Base-by-base conservation (phyloP, 805 yeast genomes). In the Wickerhamiella azymoides region DNA sequence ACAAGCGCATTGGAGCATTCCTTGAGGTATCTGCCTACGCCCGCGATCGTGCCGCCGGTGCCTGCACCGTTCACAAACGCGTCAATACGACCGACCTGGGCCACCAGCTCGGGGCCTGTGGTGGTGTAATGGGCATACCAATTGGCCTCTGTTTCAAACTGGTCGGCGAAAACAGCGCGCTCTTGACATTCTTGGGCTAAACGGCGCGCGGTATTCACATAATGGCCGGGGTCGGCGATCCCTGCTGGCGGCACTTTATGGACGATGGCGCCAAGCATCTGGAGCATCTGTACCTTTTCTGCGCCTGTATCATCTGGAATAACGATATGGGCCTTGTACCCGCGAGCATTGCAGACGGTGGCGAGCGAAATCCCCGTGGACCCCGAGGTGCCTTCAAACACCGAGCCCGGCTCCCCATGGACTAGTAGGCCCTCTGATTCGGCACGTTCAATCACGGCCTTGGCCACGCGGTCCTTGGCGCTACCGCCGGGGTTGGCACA, bases 41-140 rank as follows among this genome's bases (percentile, higher is more conserved):
- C 98, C n/a, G 94, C 70, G 39, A 89, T 84, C 1, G 98, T 92
- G 47, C 98, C 98, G 43, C 92, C 98, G 0, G 98, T 89, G 10
- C 98, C 98, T 28, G 94, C 83, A 0, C 97, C 97, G 2, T 89
- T 74, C 36, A 92, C 77, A 60, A 89, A 86, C 41, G 70, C 78
- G 59, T 85, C 93, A 8, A 89, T 56, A 1, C 65, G 51, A 11
- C 78, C 77, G 67, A 80, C 70, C 59, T 92, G 97, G 17, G 62
- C 50, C 68, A 73, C 81, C n/a, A 89, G 84, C 57, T 89, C 98
- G 1, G 97, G 96, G 0, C 94, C 97, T 0, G 98, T 89, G 1
- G 86, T 73, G 13, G 61, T 61, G 62, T 76, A 86, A 61, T 89
- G 98, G 2, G 79, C 71, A 50, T 71, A 67, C 96, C 97, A 89